Conservation (phyloP, 768 basidiomycete species). For the Rossbeevera mucosa region DNA sequence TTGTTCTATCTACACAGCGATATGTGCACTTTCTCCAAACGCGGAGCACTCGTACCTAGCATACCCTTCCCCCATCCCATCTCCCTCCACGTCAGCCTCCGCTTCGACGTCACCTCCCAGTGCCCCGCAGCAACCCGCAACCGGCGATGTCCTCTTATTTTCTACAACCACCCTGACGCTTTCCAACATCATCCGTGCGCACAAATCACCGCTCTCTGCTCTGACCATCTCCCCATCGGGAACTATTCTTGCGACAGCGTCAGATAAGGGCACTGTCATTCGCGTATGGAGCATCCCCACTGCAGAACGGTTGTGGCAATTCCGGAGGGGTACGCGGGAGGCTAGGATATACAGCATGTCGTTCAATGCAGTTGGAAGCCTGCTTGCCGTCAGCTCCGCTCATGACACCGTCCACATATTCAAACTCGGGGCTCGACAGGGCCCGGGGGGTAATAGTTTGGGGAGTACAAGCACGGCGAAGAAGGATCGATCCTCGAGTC, state of each 20-base stretch:
- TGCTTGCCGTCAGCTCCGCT: conserved; percentile 89
- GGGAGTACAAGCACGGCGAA: conserved; percentile 12
- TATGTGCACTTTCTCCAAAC: conserved; percentile 91
- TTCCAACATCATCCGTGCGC: conserved; percentile 94
- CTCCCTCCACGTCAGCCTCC: conserved; percentile 58
- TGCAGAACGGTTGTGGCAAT: conserved; percentile 93
- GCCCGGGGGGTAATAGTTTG: conserved; percentile 2
- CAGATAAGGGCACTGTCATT: conserved; percentile 95
- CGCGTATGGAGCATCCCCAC: conserved; percentile 89
- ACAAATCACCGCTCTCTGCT: conserved; percentile 88
- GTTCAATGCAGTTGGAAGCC: conserved; percentile 77
- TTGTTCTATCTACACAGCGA: conserved; percentile 50
- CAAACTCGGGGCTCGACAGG: conserved; percentile 57
- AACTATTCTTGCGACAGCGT: conserved; percentile 87
- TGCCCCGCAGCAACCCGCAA: conserved; percentile 37
- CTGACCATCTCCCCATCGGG: conserved; percentile 83
- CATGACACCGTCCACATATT: conserved; percentile 97
- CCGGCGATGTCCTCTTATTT: conserved; percentile 91
- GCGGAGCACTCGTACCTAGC: conserved; percentile 92
- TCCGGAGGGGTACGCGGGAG: conserved; percentile 84
- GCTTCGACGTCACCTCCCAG: conserved; percentile 37
- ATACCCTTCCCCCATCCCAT: conserved; percentile 92
- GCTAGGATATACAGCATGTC: conserved; percentile 79
- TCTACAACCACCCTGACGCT: conserved; percentile 88
- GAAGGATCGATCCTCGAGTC: conserved; percentile 45